These are phyloP conservation scores for Phytophthora fragariae DNA, from an alignment of 352 stramenopile genomes.

Conservation along the genomic window DNA sequence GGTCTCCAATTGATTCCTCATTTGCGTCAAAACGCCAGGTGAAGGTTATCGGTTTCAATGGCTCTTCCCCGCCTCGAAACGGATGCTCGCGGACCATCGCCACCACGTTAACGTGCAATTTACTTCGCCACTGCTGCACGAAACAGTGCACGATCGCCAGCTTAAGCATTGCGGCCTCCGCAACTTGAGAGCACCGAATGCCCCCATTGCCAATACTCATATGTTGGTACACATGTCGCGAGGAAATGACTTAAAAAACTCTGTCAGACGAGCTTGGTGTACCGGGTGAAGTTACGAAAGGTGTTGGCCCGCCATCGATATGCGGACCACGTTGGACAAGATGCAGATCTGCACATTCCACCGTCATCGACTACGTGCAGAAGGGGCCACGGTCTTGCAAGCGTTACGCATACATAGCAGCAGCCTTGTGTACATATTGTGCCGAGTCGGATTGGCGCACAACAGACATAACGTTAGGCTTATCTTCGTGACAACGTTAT, in stretches of 20 bases:
- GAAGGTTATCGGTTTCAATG: conserved; percentile 10
- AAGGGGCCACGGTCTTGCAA: neutral
- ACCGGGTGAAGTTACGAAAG: neutral
- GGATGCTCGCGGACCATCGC: conserved; percentile 4
- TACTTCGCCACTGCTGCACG: conserved; percentile 17
- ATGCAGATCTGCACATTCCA: conserved; percentile 10
- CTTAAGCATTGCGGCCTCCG: neutral
- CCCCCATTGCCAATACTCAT: conserved; percentile 6
- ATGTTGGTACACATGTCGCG: conserved; percentile 16
- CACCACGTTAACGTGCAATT: conserved; percentile 7
- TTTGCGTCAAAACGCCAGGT: neutral
- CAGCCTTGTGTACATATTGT: conserved; percentile 12
- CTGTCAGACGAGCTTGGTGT: neutral
- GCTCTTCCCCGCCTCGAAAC: conserved; percentile 1
- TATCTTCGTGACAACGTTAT: conserved; percentile 8
- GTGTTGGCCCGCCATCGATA: conserved; percentile 4
- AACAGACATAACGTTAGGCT: conserved; percentile 5
- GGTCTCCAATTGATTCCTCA: neutral
- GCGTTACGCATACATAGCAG: neutral
- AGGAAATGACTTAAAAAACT: conserved; percentile 13
- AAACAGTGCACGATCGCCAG: conserved; percentile 11
- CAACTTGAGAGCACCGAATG: conserved; percentile 5
- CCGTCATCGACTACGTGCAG: conserved; percentile 7
- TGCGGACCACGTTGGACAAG: conserved; percentile 10
- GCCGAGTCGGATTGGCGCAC: conserved; percentile 2